phyloP scores from a whole-genome alignment of 768 basidiomycete genomes.

The Gloeophyllum trabeum region DNA sequence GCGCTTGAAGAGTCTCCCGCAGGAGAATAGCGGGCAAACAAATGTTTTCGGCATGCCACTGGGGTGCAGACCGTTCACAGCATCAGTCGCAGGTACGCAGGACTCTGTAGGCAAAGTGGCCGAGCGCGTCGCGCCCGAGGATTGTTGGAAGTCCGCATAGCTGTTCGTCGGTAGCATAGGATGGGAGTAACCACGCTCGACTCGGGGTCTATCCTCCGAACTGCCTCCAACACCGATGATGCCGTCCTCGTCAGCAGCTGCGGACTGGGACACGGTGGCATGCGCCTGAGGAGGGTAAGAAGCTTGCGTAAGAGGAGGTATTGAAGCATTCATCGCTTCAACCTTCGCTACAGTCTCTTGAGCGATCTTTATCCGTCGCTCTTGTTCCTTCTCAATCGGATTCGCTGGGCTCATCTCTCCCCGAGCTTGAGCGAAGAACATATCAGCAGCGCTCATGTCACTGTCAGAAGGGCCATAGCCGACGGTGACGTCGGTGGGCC shows the following conservation, averaged over 20 bases:
- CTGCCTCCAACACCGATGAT: neutral
- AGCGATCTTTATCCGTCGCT: neutral
- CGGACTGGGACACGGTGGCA: neutral
- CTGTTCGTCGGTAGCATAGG: slow-evolving; percentile 11
- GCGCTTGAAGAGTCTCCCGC: slow-evolving; percentile 80
- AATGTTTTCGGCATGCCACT: too few relatives aligned
- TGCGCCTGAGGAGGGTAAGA: neutral
- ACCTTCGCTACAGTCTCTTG: neutral
- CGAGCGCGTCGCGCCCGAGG: neutral
- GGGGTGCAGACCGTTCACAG: too few relatives aligned
- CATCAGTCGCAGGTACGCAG: neutral
- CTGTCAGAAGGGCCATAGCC: slow-evolving; percentile 19
- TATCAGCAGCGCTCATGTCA: slow-evolving; percentile 45
- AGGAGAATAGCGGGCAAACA: slow-evolving; percentile 76
- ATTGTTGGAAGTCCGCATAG: slow-evolving; percentile 21
- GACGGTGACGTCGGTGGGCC: slow-evolving; percentile 9
- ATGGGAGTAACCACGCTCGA: neutral
- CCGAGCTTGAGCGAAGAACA: slow-evolving; percentile 52
- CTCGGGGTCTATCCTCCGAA: neutral
- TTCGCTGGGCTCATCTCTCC: slow-evolving; percentile 31
- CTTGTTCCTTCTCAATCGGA: slow-evolving; percentile 3
- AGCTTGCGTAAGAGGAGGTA: neutral
- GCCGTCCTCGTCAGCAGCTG: neutral
- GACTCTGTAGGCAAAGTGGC: neutral
- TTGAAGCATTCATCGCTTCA: neutral